These are phyloP conservation scores for Chrysosporium queenslandicum DNA, from an alignment of 2,329 filamentous ascomycete species.

Conservation along the genomic window DNA sequence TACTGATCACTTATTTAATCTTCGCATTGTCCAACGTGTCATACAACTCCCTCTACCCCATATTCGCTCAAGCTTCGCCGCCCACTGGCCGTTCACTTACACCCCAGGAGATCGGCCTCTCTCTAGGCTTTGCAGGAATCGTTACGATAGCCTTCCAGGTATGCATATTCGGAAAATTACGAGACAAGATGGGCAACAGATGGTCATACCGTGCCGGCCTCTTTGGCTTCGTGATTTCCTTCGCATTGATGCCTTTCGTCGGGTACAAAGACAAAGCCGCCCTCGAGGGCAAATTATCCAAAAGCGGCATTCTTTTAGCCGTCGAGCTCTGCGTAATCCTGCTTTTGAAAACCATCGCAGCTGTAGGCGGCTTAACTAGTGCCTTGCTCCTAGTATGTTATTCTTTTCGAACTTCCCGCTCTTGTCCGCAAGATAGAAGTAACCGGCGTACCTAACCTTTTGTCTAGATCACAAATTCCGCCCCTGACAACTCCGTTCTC, in stretches of 20 bases:
- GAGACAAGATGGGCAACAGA: conserved; percentile 72
- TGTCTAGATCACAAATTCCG: conserved; percentile 77
- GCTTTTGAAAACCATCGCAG: conserved; percentile 79
- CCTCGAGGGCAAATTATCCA: conserved; percentile 47
- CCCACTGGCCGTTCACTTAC: conserved; percentile 68
- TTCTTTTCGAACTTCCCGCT: not conserved
- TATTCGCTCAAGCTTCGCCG: conserved; percentile 66
- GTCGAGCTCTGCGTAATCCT: conserved; percentile 69
- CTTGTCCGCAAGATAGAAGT: not conserved
- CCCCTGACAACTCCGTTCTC: conserved; percentile 71
- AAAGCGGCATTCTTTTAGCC: conserved; percentile 62
- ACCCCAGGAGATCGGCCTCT: conserved; percentile 73
- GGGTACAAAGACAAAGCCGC: conserved; percentile 59
- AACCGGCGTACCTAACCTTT: not conserved
- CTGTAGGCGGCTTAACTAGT: conserved; percentile 81
- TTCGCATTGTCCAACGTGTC: conserved; percentile 92
- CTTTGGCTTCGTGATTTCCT: conserved; percentile 68
- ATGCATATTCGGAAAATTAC: conserved; percentile 68
- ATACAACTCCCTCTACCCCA: conserved; percentile 90
- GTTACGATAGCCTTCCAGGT: conserved; percentile 87
- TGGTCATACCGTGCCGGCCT: conserved; percentile 71
- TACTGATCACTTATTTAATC: conserved; percentile 77
- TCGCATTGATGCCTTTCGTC: conserved; percentile 81
- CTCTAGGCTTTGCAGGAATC: conserved; percentile 70
- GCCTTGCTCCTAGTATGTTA: conserved; percentile 68